Conservation (phyloP, 1,284 basidiomycete genomes). For the Gymnopus androsaceus region DNA sequence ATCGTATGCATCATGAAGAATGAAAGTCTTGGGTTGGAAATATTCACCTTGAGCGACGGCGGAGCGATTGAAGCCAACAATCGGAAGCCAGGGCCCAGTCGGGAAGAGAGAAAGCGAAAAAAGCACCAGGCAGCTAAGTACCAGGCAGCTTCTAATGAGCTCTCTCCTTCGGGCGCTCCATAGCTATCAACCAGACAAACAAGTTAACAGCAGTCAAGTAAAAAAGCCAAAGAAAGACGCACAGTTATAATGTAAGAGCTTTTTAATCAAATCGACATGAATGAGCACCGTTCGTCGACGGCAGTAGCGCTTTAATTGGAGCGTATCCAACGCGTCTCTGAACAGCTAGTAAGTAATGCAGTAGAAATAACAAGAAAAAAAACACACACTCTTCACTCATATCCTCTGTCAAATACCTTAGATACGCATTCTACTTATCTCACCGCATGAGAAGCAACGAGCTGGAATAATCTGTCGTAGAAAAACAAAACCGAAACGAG, state of each 20-base stretch:
- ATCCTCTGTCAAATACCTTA: slow-evolving; percentile 77
- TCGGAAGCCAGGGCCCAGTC: too few relatives aligned
- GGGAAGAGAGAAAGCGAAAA: too few relatives aligned
- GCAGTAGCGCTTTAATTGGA: slow-evolving; percentile 93
- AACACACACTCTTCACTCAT: slow-evolving; percentile 79
- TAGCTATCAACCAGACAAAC: slow-evolving; percentile 30
- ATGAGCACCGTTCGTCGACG: slow-evolving; percentile 97
- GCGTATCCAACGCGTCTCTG: slow-evolving; percentile 74
- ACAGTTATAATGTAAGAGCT: slow-evolving; percentile 96
- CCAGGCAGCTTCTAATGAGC: too few relatives aligned
- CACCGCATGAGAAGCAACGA: slow-evolving; percentile 89
- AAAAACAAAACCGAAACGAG: neutral
- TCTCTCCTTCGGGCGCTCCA: slow-evolving; percentile 50
- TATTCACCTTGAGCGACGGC: slow-evolving; percentile 91
- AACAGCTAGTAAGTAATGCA: neutral
- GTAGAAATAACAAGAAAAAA: neutral
- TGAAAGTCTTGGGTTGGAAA: slow-evolving; percentile 17
- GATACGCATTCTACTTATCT: slow-evolving; percentile 88
- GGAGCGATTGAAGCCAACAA: too few relatives aligned
- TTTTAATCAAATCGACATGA: slow-evolving; percentile 96
- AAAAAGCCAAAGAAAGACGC: slow-evolving; percentile 30
- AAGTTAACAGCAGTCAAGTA: neutral
- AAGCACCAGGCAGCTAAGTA: too few relatives aligned
- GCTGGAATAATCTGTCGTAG: slow-evolving; percentile 78
- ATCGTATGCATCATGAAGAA: slow-evolving; percentile 82